Base-by-base conservation (phyloP, 2,329 filamentous ascomycete species). In the Trichoderma asperellum region DNA sequence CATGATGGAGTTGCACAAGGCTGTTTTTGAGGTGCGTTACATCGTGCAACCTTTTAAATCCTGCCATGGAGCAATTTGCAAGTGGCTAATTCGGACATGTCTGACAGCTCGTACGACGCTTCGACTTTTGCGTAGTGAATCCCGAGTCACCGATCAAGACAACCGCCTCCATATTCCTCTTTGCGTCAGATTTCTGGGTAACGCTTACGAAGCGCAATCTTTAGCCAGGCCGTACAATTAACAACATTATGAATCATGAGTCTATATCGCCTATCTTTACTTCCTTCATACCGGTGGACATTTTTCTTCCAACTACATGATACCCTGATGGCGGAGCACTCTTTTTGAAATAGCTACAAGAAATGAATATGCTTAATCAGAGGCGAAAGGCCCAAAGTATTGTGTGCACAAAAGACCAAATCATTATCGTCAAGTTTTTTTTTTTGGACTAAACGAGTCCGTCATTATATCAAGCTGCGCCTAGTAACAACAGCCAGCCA, bases 1-100 rank as follows among this genome's bases (percentile, higher is more conserved):
- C 0, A 73, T 82, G 64, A 83, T 85, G 77, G 83, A 85, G 74
- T 72, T 86, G 58, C 80, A 83, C 71, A 86, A 86, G 71, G 76
- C 80, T 4, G 74, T 84, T 58, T 80, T 83, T 18, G 82, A 85
- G 81, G 83, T 85, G 76, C 66, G 78, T 69, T 0, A 35, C 60
- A 52, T 8, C 12, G 21, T 29, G 7, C 43, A 47, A 47, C 43
- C 7, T 32, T 32, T 32, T 8, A 32, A 32, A 32, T 32, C 7
- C 32, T 32, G 32, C 32, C 7, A 8, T 8, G 6, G 16, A n/a
- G 18, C 0, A n/a, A n/a, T 10, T 10, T 8, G 37, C 14, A 18
- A 18, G 18, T 21, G 53, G 52, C 24, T 29, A 66, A 47, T 34
- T 47, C 37, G 16, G n/a, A 52, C 21, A 4, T n/a, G 24, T 12